Percentiles rank a stretch among this genome's conserved stretches.
These are phyloP conservation scores for Voacanga thouarsii DNA, from an alignment of 257 asterid genomes.

Conservation along the genomic window DNA sequence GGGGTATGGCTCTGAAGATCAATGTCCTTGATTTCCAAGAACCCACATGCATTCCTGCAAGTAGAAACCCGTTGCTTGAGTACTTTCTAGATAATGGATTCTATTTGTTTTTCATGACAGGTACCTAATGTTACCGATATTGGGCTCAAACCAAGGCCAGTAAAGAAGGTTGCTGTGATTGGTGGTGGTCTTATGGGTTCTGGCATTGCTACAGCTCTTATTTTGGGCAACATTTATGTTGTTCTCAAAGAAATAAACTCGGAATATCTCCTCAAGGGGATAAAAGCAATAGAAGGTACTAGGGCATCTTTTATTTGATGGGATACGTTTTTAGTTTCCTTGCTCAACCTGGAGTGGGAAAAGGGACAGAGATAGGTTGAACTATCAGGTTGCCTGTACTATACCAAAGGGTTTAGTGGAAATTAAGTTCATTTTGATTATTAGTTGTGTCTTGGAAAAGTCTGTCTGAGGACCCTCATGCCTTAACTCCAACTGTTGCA, in stretches of 20 bases:
- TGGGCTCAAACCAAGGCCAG: conserved; percentile 87
- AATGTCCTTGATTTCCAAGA: neutral
- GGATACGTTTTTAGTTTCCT: neutral
- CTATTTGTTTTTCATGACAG: conserved; percentile 35
- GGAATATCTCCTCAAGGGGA: conserved; percentile 84
- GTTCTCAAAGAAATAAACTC: conserved; percentile 83
- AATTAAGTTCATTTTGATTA: neutral
- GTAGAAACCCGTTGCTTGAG: neutral
- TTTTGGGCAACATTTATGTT: conserved; percentile 60
- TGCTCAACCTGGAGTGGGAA: neutral
- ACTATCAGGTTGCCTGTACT: neutral
- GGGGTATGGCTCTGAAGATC: neutral
- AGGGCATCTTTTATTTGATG: neutral
- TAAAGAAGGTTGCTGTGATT: conserved; percentile 80
- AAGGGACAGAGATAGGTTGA: neutral
- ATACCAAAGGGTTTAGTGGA: neutral
- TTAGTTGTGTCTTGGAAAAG: neutral
- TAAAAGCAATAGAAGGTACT: conserved; percentile 74
- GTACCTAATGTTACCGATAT: conserved; percentile 83
- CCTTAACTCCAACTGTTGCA: conserved; percentile 34
- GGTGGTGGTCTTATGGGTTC: conserved; percentile 99
- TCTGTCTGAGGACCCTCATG: neutral
- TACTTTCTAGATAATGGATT: conserved; percentile 1
- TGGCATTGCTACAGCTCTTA: conserved; percentile 88
- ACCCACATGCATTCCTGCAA: neutral